Percentiles rank a stretch among this genome's conserved stretches.
phyloP scores from a whole-genome alignment of 345 rosid genomes.

The Eutrema heterophyllum region DNA sequence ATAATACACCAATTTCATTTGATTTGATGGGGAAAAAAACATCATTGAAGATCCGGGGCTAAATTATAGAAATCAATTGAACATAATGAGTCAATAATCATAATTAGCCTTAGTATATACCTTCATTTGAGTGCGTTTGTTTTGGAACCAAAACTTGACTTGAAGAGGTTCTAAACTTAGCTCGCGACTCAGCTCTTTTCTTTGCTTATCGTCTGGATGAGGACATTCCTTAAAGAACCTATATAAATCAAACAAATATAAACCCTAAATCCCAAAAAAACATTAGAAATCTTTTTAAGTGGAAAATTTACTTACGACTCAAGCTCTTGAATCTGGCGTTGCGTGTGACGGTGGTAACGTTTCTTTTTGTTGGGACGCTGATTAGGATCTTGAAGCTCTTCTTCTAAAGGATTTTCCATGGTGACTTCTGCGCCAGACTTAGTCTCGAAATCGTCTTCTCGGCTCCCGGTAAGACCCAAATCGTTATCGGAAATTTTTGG shows the following conservation, averaged over 20 bases:
- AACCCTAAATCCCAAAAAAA: slow-evolving; percentile 9
- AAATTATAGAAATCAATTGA: neutral
- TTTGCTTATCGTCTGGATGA: slow-evolving; percentile 94
- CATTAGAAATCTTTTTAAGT: neutral
- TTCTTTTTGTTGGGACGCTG: slow-evolving; percentile 76
- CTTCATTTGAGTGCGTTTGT: slow-evolving; percentile 98
- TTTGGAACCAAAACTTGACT: slow-evolving; percentile 97
- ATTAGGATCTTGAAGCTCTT: slow-evolving; percentile 64
- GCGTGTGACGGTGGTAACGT: slow-evolving; percentile 94
- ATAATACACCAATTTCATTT: neutral
- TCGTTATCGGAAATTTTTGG: slow-evolving; percentile 55
- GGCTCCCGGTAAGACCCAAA: slow-evolving; percentile 38
- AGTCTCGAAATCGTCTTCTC: slow-evolving; percentile 76
- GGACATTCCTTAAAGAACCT: slow-evolving; percentile 95
- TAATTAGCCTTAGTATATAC: slow-evolving; percentile 28
- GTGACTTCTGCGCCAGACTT: slow-evolving; percentile 68
- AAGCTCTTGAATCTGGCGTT: slow-evolving; percentile 91
- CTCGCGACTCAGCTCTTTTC: slow-evolving; percentile 79
- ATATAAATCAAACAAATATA: neutral
- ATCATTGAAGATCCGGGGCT: neutral
- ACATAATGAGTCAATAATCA: neutral
- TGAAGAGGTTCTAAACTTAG: slow-evolving; percentile 79
- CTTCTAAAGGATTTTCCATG: slow-evolving; percentile 53
- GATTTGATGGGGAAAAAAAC: neutral
- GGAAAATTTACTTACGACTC: slow-evolving; percentile 57